phyloP scores from a whole-genome alignment of 2,329 filamentous ascomycete genomes.

The Diaporthe amygdali region DNA sequence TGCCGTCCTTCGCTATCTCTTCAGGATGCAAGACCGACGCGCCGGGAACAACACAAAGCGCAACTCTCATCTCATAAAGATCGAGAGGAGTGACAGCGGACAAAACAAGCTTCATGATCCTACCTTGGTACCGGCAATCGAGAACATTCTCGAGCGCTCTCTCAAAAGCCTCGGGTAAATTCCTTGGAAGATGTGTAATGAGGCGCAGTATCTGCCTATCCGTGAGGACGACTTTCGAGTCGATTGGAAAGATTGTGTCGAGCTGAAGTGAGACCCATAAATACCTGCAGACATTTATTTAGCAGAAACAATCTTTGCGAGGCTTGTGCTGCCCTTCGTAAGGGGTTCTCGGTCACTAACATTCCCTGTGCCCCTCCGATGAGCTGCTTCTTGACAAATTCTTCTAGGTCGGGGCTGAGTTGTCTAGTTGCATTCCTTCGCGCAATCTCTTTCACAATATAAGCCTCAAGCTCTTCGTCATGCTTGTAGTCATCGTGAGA shows the following conservation, averaged over 20 bases:
- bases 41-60: not conserved
- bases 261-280: conserved; percentile 5
- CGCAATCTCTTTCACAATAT: not conserved
- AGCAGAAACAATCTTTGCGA: rapidly evolving
- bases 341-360: not conserved
- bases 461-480: not conserved
- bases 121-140: not conserved
- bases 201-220: not conserved
- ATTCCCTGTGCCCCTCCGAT: not conserved
- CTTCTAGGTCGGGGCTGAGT: not conserved
- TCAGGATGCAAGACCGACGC: not conserved
- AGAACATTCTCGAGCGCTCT: not conserved
- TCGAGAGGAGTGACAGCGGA: not conserved
- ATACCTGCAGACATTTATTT: not conserved
- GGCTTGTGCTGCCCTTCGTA: no score
- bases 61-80: conserved; percentile 2
- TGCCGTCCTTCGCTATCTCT: not conserved
- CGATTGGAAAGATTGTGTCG: not conserved
- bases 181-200: not conserved
- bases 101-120: conserved; percentile 10
- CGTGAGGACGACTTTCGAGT: not conserved
- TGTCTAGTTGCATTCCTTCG: not conserved
- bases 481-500: not conserved
- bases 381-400: not conserved
- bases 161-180: conserved; percentile 16